Base-by-base conservation (phyloP, 352 stramenopile genomes). In the Globisporangium spinosum region DNA sequence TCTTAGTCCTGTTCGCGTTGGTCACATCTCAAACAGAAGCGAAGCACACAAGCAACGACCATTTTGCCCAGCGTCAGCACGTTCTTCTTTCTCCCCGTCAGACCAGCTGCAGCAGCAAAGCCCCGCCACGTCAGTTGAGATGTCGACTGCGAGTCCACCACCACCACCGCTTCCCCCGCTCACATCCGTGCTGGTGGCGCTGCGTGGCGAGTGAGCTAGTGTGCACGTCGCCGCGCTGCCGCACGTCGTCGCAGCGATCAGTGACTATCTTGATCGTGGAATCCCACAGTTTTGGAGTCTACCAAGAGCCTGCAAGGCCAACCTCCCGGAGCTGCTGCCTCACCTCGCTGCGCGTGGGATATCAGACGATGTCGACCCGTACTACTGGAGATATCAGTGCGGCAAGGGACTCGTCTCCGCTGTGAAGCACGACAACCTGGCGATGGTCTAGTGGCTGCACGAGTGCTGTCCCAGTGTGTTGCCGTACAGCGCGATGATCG, bases 381-480 rank as follows among this genome's bases (percentile, higher is more conserved):
- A 43, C 54, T 59, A 59, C 27, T 59, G 54, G 54, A 13, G 3
- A 17, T 43, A 59, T 12, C 27, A 59, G 27, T 59, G 54, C 7
- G 8, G 17, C 7, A 5, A 38, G 23, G 53, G 53, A 38, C 53
- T 58, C 4, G 25, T 58, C 23, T 58, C 1, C 23, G 54, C 54
- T 43, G 58, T 54, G 1, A 63, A 25, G 58, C 2, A 63, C 12
- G 22, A 54, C 15, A 53, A 63, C 13, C 15, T 63, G 0, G 35
- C 7, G 5, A 54, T 63, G 34, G 40, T 63, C 35, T 5, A 59
- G 45, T 65, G 43, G 60, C 20, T 65, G 0, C 45, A 65, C 32
- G 20, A 10, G 17, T 34, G 23, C 8, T 56, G 15, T 22, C 27
- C 40, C 10, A 12, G 15, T 1, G 40, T 56, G 6, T n/a, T 40